Evolutionary conservation across 768 basidiomycete species (phyloP), one percentile per base, ranked within the genome.

Genomic region (Tephrocybe sp.): DNA sequence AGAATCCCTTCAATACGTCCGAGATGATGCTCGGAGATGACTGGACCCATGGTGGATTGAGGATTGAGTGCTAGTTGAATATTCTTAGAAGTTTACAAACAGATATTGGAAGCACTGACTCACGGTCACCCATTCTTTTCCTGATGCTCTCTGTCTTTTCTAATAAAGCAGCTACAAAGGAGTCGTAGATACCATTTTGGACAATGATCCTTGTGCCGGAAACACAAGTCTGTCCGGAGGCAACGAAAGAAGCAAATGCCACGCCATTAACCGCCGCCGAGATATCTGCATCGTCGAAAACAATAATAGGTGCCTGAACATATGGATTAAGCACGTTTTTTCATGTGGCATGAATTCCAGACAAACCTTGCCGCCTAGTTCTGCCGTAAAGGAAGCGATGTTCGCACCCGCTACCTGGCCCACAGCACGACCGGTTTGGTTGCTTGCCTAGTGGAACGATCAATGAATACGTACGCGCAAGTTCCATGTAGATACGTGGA

Each of bases 211-310:
- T 80, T 11, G 89, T 84, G n/a, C 89, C 91, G 1, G 91, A 92
- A n/a, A 93, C 86, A 51, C 91, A 92, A 8, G 91, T 92, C 69
- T 94, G 92, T 3, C 92, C 92, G 19, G 89, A 90, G 1, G 92
- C 92, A 42, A 94, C 72, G 58, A 93, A 94, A 1, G 86, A 81
- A 9, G 89, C 86, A 60, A 94, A 93, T 0, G 89, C 86, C 5
- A 80, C 81, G 15, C 92, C 92, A 54, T 93, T 92, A 18, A 89
- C 86, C 0, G 91, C 86, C n/a, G 80, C 76, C 18, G 69, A 55
- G 42, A 90, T 59, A 58, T 92, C 86, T 6, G 89, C 85, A 60
- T 94, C 89, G 42, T 84, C 72, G 60, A 92, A 93, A 9, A 93
- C 73, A 9, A 93, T 62, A 36, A 93, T 81, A 0, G 92, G 91